A percentile compares a stretch with the other conserved stretches of the same genome.
Evolutionary conservation across 192 early-diverging fungal genomes (phyloP).

Genomic region (Backusella circina): DNA sequence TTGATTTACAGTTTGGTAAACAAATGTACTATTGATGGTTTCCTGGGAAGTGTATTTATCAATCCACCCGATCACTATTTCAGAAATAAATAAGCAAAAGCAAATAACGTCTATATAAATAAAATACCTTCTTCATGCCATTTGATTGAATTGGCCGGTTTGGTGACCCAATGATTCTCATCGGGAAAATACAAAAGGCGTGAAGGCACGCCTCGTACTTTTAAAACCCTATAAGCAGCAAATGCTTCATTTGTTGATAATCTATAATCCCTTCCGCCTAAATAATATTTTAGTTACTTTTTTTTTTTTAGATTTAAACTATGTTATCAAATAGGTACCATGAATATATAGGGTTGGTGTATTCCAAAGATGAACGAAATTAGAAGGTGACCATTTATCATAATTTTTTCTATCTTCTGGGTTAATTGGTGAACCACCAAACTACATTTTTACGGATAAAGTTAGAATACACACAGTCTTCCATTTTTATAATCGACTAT

Average conservation of each 20-base stretch:
- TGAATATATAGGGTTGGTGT: constrained; percentile 81
- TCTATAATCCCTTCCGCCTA: constrained; percentile 55
- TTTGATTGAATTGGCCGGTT: constrained; percentile 69
- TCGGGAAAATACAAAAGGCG: constrained; percentile 74
- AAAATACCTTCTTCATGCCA: constrained; percentile 64
- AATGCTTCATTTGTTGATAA: constrained; percentile 67
- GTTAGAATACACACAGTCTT: neutral
- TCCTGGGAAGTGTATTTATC: neutral
- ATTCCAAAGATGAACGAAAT: constrained; percentile 60
- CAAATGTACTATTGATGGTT: neutral
- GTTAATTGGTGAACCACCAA: constrained; percentile 62
- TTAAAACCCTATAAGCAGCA: constrained; percentile 68
- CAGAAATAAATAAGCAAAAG: neutral
- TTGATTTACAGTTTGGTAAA: neutral
- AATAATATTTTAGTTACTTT: neutral
- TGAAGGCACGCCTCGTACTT: constrained; percentile 65
- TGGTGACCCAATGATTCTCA: constrained; percentile 60
- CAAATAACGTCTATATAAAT: neutral
- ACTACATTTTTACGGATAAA: constrained; percentile 28
- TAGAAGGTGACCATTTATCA: constrained; percentile 66
- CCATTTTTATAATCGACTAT: neutral
- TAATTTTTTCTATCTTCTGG: constrained; percentile 45
- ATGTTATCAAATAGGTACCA: constrained; percentile 33
- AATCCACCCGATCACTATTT: constrained; percentile 8
- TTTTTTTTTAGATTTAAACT: neutral